Evolutionary conservation across 495 filamentous ascomycete species (phyloP), one percentile per base, ranked within the genome.

Genomic region (Xylaria venustula): DNA sequence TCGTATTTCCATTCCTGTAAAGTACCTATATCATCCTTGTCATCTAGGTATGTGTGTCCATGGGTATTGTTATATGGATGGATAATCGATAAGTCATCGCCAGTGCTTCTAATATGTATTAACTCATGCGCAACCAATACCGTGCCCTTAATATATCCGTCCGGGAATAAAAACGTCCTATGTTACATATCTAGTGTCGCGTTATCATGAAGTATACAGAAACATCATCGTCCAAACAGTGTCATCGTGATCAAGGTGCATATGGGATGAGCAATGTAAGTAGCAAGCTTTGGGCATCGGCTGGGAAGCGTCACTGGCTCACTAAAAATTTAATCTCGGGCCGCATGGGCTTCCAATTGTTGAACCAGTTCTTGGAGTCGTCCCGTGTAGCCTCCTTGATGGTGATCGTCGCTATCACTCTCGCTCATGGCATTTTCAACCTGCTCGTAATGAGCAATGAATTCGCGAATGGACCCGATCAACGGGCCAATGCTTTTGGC

Each of bases 391-490:
- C 76, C 83, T 58, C 69, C 77, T 64, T 77, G 77, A 55, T 72
- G 58, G 45, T 44, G 70, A 40, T 75, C 73, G 12, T 83, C 80
- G 32, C 73, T 74, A 17, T 84, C 80, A 12, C 74, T 72, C 41
- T 81, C 79, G n/a, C 66, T 80, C 57, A 68, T 68, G 14, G 67
- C 78, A 56, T 81, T 71, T 62, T 95, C 93, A 40, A 92, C 89
- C 64, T 85, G 86, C 67, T 84, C 81, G 69, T 97, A 83, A 71
- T 91, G 87, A 37, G 80, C 77, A 60, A 95, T 81, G 61, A 98
- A 98, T 66, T 97, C 92, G 58, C 89, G 86, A 20, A 96, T 84
- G 6, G 88, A 89, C n/a, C 85, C 83, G n/a, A 94, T 69, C 20
- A 97, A 72, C 17, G 83, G 73, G 14, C 78, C 70, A 3, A 97